Conservation (phyloP, 352 stramenopile genomes). For the Pythium monospermum region DNA sequence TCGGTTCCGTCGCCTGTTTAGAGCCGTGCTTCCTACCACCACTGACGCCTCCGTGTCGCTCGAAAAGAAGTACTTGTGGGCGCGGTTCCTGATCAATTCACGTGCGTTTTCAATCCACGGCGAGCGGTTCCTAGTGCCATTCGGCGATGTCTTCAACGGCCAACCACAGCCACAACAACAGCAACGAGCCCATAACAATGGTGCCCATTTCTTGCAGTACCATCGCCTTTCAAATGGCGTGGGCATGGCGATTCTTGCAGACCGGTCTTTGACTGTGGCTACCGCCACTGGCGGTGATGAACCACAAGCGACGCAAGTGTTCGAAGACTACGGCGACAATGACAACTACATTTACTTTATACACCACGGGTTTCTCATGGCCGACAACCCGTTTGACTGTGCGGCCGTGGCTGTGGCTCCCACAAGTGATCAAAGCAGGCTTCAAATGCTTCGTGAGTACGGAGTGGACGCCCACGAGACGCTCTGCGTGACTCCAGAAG, state of each 20-base stretch:
- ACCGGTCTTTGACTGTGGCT: too few species aligned
- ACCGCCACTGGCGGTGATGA: conserved; percentile 11
- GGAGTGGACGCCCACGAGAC: neutral
- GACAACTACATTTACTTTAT: conserved; percentile 86
- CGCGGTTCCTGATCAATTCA: conserved; percentile 62
- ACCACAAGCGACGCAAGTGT: conserved; percentile 83
- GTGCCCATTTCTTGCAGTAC: conserved; percentile 53
- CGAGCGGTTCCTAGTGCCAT: conserved; percentile 72
- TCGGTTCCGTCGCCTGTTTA: conserved; percentile 46
- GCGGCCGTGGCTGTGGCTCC: conserved; percentile 34
- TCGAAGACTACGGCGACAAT: conserved; percentile 96
- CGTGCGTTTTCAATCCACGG: conserved; percentile 77
- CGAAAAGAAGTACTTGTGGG: conserved; percentile 33
- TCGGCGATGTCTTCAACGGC: conserved; percentile 88
- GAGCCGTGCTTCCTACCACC: conserved; percentile 9
- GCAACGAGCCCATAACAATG: conserved; percentile 27
- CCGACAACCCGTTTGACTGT: conserved; percentile 88
- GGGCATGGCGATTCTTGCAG: conserved; percentile 60
- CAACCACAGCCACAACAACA: conserved; percentile 26
- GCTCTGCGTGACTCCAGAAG: conserved; percentile 15
- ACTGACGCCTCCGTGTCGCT: conserved; percentile 4
- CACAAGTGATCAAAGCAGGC: neutral
- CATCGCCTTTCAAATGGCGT: conserved; percentile 31
- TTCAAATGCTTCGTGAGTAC: neutral
- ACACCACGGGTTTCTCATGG: conserved; percentile 90